These are phyloP conservation scores for Scutellospora calospora DNA, from an alignment of 371 early-diverging fungal genomes.

Conservation along the genomic window DNA sequence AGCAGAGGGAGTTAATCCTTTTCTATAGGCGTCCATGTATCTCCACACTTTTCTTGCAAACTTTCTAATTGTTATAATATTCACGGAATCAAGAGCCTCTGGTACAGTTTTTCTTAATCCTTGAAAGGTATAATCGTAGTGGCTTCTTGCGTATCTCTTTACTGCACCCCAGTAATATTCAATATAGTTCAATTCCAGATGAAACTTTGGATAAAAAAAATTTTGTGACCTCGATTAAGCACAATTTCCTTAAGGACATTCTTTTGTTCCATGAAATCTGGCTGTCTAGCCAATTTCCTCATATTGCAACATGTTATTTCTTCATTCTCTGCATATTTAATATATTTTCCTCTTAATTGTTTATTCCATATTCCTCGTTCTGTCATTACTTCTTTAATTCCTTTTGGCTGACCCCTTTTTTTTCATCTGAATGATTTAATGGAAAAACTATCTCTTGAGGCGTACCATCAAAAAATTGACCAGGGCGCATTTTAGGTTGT, in stretches of 20 bases:
- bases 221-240: neutral
- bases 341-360: too few species aligned
- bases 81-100: neutral
- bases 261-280: too few species aligned
- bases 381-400: too few species aligned
- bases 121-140: neutral
- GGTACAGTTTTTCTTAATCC: neutral
- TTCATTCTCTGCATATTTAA: too few species aligned
- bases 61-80: constrained; percentile 44
- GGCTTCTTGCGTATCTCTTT: neutral
- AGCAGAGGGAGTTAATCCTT: neutral
- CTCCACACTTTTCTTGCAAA: constrained; percentile 15
- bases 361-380: too few species aligned
- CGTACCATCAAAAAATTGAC: neutral
- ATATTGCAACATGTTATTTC: too few species aligned
- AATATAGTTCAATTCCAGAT: neutral
- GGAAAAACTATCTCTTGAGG: neutral
- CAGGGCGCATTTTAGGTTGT: constrained; percentile 40
- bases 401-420: too few species aligned
- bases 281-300: too few species aligned
- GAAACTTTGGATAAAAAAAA: neutral
- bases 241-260: too few species aligned
- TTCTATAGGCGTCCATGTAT: constrained; percentile 31
- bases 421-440: too few species aligned
- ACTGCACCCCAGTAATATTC: neutral